Evolutionary conservation across 73 alveolate genomes (phyloP).

Genomic region (Stentor coeruleus): DNA sequence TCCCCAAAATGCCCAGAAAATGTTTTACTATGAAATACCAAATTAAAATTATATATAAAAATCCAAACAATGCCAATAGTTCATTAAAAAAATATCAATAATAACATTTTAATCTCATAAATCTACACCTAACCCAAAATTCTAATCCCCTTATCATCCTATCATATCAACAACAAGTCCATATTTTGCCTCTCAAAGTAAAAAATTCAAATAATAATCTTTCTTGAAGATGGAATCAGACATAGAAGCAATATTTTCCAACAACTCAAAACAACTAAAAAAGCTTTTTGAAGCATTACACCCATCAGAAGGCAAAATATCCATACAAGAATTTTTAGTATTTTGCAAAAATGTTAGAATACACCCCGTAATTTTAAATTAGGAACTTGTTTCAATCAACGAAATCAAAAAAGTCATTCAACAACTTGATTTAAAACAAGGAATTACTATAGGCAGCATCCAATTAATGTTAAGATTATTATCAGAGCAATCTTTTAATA

Average conservation of each 20-base stretch:
- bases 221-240: background rate
- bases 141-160: too few relatives aligned
- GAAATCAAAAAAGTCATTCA: background rate
- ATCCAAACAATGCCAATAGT: too few relatives aligned
- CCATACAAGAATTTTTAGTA: background rate
- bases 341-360: background rate
- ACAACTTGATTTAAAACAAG: background rate
- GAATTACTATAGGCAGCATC: background rate
- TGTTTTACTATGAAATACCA: too few relatives aligned
- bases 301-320: background rate
- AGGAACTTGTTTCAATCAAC: background rate
- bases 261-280: slow-evolving; percentile 3
- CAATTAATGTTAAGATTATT: background rate
- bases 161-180: too few relatives aligned
- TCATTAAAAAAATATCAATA: too few relatives aligned
- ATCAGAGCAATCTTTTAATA: background rate
- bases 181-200: too few relatives aligned
- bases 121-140: too few relatives aligned
- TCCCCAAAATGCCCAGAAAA: too few relatives aligned
- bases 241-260: background rate
- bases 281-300: background rate
- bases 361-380: background rate
- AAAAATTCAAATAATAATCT: background rate
- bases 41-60: too few relatives aligned
- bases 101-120: too few relatives aligned